Base-by-base conservation (phyloP, 257 asterid genomes). In the Primulina tabacum region DNA sequence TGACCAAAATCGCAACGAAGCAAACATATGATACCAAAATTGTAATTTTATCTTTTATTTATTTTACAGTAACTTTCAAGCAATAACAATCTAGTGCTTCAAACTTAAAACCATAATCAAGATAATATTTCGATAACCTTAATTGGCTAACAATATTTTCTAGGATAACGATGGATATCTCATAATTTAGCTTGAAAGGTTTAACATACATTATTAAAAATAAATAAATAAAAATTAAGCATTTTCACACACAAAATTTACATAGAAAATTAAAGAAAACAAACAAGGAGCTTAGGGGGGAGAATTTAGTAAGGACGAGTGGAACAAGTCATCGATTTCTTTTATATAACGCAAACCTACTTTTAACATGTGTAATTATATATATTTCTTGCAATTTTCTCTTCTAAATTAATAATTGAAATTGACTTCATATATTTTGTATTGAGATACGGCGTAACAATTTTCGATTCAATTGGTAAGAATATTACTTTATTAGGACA, bases 31-130 rank as follows among this genome's bases (percentile, higher is more conserved):
- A 28, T 2, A 28, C 30, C 30, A 28, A 28, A 28, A 28, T 28
- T 28, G 4, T 3, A 28, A 28, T 28, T 28, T 28, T 28, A 2
- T 28, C 30, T 28, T 28, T 40, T 10, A 2, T 65, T 43, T 26
- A 10, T 38, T 26, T 43, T 32, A 30, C 16, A 33, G 33, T 34
- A 33, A 21, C 72, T 33, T 68, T 57, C 8, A 56, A 68, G 72
- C 26, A 34, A 56, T 20, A 56, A 20, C 3, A 4, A 68, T 57
- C 32, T 43, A n/a, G 33, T 38, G 60, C 61, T 17, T 16, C 29
- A 59, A 35, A 20, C 38, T 14, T 47, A 24, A 10, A 10, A 38
- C 16, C 16, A 24, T 24, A 2, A 1, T 2, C 50, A 9, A 38
- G 50, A 9, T 38, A 38, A 10, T 2, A 9, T 9, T 38, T 38